Base-by-base conservation (phyloP, 495 filamentous ascomycete species). In the Hyaloscypha finlandica region DNA sequence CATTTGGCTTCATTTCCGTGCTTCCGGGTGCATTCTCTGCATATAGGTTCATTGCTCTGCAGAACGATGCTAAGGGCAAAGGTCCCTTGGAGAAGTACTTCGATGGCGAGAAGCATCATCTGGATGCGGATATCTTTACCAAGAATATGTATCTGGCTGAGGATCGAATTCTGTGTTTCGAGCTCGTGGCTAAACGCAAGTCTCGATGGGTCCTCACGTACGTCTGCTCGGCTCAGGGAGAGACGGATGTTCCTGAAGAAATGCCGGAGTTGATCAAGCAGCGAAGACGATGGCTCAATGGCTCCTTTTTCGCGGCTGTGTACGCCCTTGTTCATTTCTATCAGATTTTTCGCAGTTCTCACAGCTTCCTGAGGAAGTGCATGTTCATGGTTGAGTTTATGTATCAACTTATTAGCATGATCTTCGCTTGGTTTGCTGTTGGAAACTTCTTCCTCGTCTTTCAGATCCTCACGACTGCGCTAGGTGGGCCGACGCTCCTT, bases 161-260 rank as follows among this genome's bases (percentile, higher is more conserved):
- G 76, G 95, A 99, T 79, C 89, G 95, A 78, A 99, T 99, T 76
- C 82, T 99, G n/a, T 99, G 94, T 77, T 99, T 94, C 92, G 95
- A 99, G 84, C 78, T 99, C 59, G 95, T 99, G 5, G 93, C 94
- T 3, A 99, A 99, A 79, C 80, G 92, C 61, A 90, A 89, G 68
- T 94, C 96, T 77, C 83, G 90, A 76, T 99, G 95, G 95, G 92
- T 97, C 68, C 76, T 99, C 76, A 95, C 96, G 72, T 99, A 97
- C 69, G 95, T 99, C 37, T 94, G 95, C 81, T 88, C 85, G 61
- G 93, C 93, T 33, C 93, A 90, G n/a, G 95, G 94, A 63, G 94
- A 97, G 78, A 98, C 94, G 1, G 95, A 99, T 80, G 95, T 99
- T 42, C 95, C 95, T 66, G 90, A 90, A 91, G 84, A 80, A 83